phyloP scores from a whole-genome alignment of 2,329 filamentous ascomycete genomes.

The Cercospora zeina region DNA sequence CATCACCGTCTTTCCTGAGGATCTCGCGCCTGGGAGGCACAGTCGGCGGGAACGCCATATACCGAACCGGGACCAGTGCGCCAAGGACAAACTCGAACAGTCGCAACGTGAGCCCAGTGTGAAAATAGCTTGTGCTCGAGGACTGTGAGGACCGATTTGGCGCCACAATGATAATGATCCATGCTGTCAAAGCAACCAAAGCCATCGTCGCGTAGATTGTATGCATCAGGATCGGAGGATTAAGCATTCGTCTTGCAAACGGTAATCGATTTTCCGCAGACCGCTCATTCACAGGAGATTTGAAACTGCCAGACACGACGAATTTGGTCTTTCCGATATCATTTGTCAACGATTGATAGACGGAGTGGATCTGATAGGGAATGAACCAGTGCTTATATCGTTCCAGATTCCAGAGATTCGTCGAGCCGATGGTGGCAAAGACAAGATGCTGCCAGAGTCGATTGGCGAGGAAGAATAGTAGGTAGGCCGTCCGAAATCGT shows the following conservation, averaged over 20 bases:
- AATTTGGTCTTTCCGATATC: slow-evolving; percentile 13
- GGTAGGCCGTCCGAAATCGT: neutral
- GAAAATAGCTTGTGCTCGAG: neutral
- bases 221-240: slow-evolving; percentile 8
- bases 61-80: slow-evolving; percentile 4
- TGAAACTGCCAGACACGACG: slow-evolving; percentile 19
- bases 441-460: slow-evolving; percentile 13
- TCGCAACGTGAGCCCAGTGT: slow-evolving; percentile 12
- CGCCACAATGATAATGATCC: neutral
- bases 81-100: slow-evolving; percentile 12
- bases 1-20: neutral
- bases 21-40: neutral
- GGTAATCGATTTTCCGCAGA: slow-evolving; percentile 4
- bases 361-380: slow-evolving; percentile 14
- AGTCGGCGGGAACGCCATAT: slow-evolving; percentile 16
- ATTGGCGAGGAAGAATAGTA: slow-evolving; percentile 1
- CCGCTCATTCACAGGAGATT: slow-evolving; percentile 17
- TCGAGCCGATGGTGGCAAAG: slow-evolving; percentile 10
- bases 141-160: neutral
- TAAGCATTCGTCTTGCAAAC: neutral
- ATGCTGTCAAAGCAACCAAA: neutral
- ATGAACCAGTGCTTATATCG: slow-evolving; percentile 14
- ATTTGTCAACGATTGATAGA: neutral
- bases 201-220: neutral
- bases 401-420: slow-evolving; percentile 15